phyloP scores from a whole-genome alignment of 768 basidiomycete species.

The Suillus clintonianus region DNA sequence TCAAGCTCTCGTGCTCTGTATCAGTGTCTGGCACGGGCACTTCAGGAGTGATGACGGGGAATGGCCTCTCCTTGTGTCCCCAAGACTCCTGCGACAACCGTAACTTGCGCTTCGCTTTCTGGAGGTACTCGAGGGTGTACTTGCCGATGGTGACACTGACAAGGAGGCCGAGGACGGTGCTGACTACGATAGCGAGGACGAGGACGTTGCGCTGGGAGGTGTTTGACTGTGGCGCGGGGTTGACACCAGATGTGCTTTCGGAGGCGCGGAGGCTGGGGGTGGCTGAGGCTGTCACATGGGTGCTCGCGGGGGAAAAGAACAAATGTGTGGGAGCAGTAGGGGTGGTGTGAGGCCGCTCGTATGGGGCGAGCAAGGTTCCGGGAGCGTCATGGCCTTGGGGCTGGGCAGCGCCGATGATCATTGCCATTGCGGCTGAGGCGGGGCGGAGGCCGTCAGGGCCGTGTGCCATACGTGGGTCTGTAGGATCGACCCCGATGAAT shows the following conservation, averaged over 20 bases:
- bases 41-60: not conserved
- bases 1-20: not conserved
- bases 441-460: constrained; percentile 5
- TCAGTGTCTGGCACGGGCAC: not conserved
- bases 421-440: constrained; percentile 4
- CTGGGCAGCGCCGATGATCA: constrained; percentile 4
- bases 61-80: constrained; percentile 5
- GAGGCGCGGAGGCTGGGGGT: constrained; percentile 8
- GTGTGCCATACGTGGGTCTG: not conserved
- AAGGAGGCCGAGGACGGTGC: constrained; percentile 15
- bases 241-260: constrained; percentile 11
- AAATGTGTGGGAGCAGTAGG: not conserved
- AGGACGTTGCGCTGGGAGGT: constrained; percentile 5
- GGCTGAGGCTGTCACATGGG: not conserved
- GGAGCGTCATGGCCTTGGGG: constrained; percentile 4
- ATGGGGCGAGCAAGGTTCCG: constrained; percentile 13
- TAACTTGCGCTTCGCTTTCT: constrained; percentile 2
- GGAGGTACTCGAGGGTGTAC: not conserved
- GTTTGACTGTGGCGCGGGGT: constrained; percentile 8
- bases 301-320: not conserved
- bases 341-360: constrained; percentile 2
- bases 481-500: not conserved
- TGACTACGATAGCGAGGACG: constrained; percentile 14
- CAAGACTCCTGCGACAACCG: constrained; percentile 7
- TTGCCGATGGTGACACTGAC: constrained; percentile 1